Conservation (phyloP, 768 basidiomycete genomes). For the Phallus indusiatus region DNA sequence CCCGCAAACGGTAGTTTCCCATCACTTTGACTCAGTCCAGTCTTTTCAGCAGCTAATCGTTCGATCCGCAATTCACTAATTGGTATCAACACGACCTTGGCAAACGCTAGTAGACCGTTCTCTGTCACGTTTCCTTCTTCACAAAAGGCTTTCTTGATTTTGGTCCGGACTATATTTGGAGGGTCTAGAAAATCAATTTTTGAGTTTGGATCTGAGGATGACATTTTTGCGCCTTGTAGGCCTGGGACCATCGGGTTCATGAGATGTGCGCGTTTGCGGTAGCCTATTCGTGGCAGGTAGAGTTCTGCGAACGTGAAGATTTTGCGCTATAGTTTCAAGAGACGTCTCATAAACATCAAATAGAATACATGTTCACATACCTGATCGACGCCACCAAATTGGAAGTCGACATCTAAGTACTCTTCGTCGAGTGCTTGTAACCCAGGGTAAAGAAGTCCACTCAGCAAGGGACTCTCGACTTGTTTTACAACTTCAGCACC, state of each 20-base stretch:
- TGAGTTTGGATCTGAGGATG: conserved; percentile 92
- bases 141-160: conserved; percentile 89
- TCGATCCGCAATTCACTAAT: conserved; percentile 70
- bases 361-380: too few species aligned
- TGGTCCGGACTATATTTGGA: conserved; percentile 74
- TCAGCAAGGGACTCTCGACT: conserved; percentile 82
- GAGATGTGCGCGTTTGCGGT: conserved; percentile 88
- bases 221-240: conserved; percentile 94
- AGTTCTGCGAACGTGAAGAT: conserved; percentile 97
- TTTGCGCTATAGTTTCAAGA: conserved; percentile 65
- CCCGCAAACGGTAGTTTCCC: conserved; percentile 49
- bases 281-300: conserved; percentile 89
- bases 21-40: conserved; percentile 30
- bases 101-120: conserved; percentile 84
- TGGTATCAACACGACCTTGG: conserved; percentile 80
- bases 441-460: conserved; percentile 91
- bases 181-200: conserved; percentile 97
- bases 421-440: conserved; percentile 96
- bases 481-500: conserved; percentile 99
- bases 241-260: conserved; percentile 99
- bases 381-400: conserved; percentile 97
- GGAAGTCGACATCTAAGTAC: conserved; percentile 92
- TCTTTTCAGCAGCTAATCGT: conserved; percentile 18
- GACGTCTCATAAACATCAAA: too few species aligned
- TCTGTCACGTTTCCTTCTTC: conserved; percentile 84